phyloP scores from a whole-genome alignment of 2,329 filamentous ascomycete species.

The Coniochaeta pulveracea region DNA sequence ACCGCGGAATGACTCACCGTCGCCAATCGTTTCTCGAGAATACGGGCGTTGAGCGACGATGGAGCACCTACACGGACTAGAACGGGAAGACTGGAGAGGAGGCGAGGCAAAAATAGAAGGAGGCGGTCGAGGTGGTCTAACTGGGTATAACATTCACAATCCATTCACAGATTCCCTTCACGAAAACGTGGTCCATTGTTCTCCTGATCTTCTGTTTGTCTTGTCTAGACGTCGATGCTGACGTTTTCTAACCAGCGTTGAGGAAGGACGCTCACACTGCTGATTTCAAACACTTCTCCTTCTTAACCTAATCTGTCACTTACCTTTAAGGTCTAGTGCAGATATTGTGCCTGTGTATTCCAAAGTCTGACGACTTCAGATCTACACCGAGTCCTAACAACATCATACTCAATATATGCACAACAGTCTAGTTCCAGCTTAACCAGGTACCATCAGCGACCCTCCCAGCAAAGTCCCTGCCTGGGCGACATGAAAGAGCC shows the following conservation, averaged over 20 bases:
- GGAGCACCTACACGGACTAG: conserved; percentile 7
- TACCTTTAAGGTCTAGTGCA: too few relatives aligned
- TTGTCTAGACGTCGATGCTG: too few relatives aligned
- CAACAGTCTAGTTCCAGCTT: too few relatives aligned
- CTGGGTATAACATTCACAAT: conserved; percentile 4
- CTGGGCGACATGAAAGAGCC: conserved; percentile 32
- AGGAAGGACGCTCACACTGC: too few relatives aligned
- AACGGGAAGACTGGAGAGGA: conserved; percentile 10
- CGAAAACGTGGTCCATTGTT: not conserved
- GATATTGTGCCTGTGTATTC: not conserved
- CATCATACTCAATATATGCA: too few relatives aligned
- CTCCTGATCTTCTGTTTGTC: not conserved
- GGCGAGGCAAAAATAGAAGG: conserved; percentile 5
- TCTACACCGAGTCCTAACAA: too few relatives aligned
- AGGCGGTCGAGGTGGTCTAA: conserved; percentile 5
- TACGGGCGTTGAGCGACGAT: conserved; percentile 13
- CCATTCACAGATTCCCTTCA: too few relatives aligned
- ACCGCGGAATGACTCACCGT: conserved; percentile 17
- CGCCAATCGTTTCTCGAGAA: conserved; percentile 16
- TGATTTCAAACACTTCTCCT: too few relatives aligned
- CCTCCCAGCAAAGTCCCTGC: not conserved
- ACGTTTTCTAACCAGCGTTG: too few relatives aligned
- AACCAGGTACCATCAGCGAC: not conserved
- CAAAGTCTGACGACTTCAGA: not conserved
- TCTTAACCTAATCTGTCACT: too few relatives aligned